Evolutionary conservation across 192 early-diverging fungal genomes (phyloP).

Genomic region (Chytriomyces confervae): DNA sequence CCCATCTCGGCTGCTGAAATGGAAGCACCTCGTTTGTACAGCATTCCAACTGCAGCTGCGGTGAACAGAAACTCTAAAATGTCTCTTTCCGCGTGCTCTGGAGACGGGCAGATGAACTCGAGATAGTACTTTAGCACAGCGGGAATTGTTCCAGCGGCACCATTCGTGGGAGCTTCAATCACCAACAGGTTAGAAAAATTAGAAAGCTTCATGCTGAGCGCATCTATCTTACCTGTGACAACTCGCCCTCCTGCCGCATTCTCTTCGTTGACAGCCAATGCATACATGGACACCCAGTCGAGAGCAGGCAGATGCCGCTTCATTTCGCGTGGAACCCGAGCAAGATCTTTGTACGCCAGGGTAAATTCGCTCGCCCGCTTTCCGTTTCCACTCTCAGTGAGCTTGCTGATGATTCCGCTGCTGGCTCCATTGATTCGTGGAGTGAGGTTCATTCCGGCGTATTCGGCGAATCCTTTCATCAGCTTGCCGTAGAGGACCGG

Average conservation of each 20-base stretch:
- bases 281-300: constrained; percentile 89
- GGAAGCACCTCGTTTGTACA: constrained; percentile 92
- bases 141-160: constrained; percentile 92
- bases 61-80: constrained; percentile 93
- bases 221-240: constrained; percentile 69
- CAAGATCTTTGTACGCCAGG: constrained; percentile 30
- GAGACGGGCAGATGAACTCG: constrained; percentile 78
- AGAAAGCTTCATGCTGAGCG: constrained; percentile 20
- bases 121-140: constrained; percentile 95
- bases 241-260: constrained; percentile 52
- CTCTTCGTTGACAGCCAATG: constrained; percentile 92
- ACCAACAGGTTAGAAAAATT: too few relatives aligned
- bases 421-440: constrained; percentile 4
- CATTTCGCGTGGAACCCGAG: constrained; percentile 3
- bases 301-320: constrained; percentile 78
- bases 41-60: constrained; percentile 92
- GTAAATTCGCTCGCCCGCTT: not conserved
- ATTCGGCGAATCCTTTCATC: constrained; percentile 64
- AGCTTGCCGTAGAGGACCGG: constrained; percentile 85
- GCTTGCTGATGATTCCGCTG: not conserved
- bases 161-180: constrained; percentile 84
- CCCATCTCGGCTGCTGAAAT: constrained; percentile 97
- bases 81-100: constrained; percentile 78
- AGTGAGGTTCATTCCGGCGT: constrained; percentile 23
- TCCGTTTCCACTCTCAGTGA: too few relatives aligned